Evolutionary conservation across 2,329 filamentous ascomycete genomes (phyloP), one percentile per base, ranked within the genome.

Genomic region (Microthyrium microscopicum): DNA sequence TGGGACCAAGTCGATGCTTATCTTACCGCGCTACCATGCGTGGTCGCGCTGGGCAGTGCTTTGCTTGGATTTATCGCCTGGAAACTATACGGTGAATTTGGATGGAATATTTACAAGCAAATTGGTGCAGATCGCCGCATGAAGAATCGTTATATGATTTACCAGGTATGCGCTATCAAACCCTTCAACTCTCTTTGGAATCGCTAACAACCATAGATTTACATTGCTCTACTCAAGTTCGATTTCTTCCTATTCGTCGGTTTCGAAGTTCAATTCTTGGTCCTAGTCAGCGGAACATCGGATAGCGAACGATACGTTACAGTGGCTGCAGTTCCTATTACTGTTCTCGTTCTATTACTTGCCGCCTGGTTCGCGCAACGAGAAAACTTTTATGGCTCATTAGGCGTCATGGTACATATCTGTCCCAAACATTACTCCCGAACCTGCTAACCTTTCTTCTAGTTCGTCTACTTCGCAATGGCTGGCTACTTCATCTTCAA

Each of bases 211-310:
- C 39, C 13, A 4, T 41, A 93, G 85, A 85, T 98, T 54, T 98
- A 94, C 57, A 94, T 98, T 49, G 83, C 89, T 24, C 70, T 98
- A 8, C 69, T 98, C 43, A 98, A 98, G 58, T 98, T 98, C 55
- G 89, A 98, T 60, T 95, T 98, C 59, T 98, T 98, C 73, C 95
- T 98, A 66, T 98, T 98, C 67, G 73, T 98, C 32, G 89, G 87
- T 35, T 98, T 98, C 56, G 95, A 89, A 5, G 82, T 98, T 29
- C 89, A 98, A 52, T 98, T 98, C 56, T 70, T 95, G 34, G 87
- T 98, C 46, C 79, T 95, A 38, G 84, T 98, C 39, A 68, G 63
- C 39, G 62, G 69, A 42, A 66, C 64, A 18, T 67, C 68, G 30
- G 69, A 77, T 40, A 62, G 73, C 46, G 89, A 98, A 54, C 82